Evolutionary conservation across 208 protist species (phyloP), one percentile per base, ranked within the genome.

Genomic region (Leishmania aethiopica): DNA sequence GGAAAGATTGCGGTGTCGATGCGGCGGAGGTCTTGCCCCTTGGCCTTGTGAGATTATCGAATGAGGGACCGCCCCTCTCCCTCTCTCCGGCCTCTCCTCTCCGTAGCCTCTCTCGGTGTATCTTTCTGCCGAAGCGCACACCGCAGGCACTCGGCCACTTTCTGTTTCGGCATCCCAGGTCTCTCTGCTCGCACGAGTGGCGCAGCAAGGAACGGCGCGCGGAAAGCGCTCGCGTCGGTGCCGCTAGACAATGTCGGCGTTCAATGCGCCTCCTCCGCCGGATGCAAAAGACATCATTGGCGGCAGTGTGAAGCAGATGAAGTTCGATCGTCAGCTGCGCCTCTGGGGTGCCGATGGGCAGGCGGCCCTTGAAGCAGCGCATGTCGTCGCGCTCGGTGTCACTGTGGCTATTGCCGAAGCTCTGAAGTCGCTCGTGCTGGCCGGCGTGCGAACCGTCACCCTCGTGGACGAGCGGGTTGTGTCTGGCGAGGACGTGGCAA

Each of bases 351-450:
- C 88, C 55, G 93, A 97, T 37, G 99, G 98, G 35, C 99, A 99
- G 91, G 51, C 70, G 0, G 82, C 88, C 15, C 88, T 99, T 37
- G 90, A 96, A 53, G 80, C 83, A 28, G 87, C 98, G 6, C 89
- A 96, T 69, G 84, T 99, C 42, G 92, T 98, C 59, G 90, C 98
- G 6, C 77, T 99, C 22, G 99, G 99, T 69, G 96, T 88, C 35
- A 98, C 91, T 45, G 94, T 93, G 8, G 88, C 91, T 5, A 97
- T 96, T n/a, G 92, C 91, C 42, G 98, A 99, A 78, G 92, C 94
- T 3, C 84, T 99, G 13, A 99, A 99, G 86, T 99, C 99, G 79
- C 81, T 99, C 6, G 89, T 99, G 35, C 88, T 99, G 22, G 93
- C 98, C 15, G 98, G 98, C 57, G 89, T 99, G 70, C 94, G 94